These are phyloP conservation scores for Paramecium caudatum DNA, from an alignment of 73 alveolate genomes.

Conservation along the genomic window DNA sequence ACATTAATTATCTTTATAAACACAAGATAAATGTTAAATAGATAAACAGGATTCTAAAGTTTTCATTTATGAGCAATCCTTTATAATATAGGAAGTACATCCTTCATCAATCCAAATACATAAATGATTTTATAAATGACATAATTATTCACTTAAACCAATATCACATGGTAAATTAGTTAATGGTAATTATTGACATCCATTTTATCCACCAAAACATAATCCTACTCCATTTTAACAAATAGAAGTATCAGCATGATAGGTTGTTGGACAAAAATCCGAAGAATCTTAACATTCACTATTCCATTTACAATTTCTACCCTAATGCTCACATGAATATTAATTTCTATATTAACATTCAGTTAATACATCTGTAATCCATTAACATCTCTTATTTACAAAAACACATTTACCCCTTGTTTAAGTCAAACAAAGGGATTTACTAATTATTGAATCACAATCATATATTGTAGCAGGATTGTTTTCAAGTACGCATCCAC, in stretches of 20 bases:
- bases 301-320: neutral
- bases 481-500: neutral
- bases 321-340: neutral
- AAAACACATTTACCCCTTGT: neutral
- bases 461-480: neutral
- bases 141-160: conserved; percentile 17
- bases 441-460: conserved; percentile 5
- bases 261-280: neutral
- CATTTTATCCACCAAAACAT: neutral
- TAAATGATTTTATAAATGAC: neutral
- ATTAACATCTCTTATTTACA: neutral
- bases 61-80: neutral
- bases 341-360: conserved; percentile 9
- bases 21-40: neutral
- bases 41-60: neutral
- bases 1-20: neutral
- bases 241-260: neutral
- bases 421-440: neutral
- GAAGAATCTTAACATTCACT: neutral
- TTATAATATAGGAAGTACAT: neutral
- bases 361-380: neutral
- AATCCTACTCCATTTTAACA: conserved; percentile 1
- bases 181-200: neutral
- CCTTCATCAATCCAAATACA: neutral
- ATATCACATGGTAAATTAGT: neutral